Conservation (phyloP, 345 rosid species). For the Microthlaspi erraticum region DNA sequence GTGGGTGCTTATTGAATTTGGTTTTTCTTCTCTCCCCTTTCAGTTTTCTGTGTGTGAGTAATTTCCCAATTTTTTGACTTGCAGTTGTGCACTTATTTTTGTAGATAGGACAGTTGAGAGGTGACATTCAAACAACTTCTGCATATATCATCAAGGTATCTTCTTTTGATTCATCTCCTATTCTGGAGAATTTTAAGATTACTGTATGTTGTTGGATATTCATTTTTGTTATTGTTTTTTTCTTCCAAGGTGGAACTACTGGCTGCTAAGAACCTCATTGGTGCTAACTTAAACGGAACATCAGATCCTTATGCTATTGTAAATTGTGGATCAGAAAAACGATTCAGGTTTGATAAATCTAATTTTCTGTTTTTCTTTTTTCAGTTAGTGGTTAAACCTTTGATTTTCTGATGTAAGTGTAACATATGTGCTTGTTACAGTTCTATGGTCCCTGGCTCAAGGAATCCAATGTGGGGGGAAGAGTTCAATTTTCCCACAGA, state of each 20-base stretch:
- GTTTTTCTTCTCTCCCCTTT: not conserved
- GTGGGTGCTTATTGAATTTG: slow-evolving; percentile 8
- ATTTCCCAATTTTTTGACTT: slow-evolving; percentile 71
- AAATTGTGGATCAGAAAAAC: slow-evolving; percentile 91
- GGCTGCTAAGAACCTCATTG: slow-evolving; percentile 97
- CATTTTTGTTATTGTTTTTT: slow-evolving; percentile 5
- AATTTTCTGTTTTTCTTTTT: not conserved
- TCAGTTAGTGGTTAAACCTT: slow-evolving; percentile 6
- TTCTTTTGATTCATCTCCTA: slow-evolving; percentile 13
- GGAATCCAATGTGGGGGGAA: slow-evolving; percentile 99
- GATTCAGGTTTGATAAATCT: slow-evolving; percentile 72
- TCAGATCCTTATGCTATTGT: slow-evolving; percentile 99
- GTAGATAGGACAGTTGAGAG: slow-evolving; percentile 77
- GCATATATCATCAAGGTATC: slow-evolving; percentile 57
- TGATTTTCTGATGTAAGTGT: not conserved
- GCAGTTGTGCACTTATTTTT: slow-evolving; percentile 88
- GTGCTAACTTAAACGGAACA: slow-evolving; percentile 94
- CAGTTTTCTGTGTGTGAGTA: slow-evolving; percentile 40
- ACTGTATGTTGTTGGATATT: slow-evolving; percentile 10
- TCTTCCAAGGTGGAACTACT: slow-evolving; percentile 82
- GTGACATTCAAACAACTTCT: slow-evolving; percentile 68
- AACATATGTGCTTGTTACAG: slow-evolving; percentile 50
- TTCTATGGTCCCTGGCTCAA: slow-evolving; percentile 97
- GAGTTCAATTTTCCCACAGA: slow-evolving; percentile 90
- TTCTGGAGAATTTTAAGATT: not conserved